phyloP scores from a whole-genome alignment of 805 yeast genomes.

The Candida michaelii region DNA sequence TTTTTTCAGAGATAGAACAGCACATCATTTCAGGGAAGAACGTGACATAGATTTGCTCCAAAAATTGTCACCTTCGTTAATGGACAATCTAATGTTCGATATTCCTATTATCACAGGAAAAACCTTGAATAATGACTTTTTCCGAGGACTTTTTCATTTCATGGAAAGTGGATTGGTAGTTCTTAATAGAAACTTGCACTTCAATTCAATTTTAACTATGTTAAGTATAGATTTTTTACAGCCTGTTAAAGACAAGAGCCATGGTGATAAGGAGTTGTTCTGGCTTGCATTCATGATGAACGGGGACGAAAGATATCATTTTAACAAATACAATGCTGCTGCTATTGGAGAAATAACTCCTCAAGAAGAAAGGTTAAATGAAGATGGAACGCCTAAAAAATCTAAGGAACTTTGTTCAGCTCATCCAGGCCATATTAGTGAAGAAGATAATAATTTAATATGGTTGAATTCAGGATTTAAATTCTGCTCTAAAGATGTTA shows the following conservation, averaged over 20 bases:
- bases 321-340: conserved; percentile 26
- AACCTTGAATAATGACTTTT: conserved; percentile 28
- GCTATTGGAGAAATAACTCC: conserved; percentile 33
- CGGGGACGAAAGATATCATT: conserved; percentile 29
- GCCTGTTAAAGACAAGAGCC: conserved; percentile 22
- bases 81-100: conserved; percentile 33
- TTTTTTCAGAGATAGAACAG: conserved; percentile 32
- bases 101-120: conserved; percentile 33
- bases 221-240: conserved; percentile 27
- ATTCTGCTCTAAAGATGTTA: conserved; percentile 37
- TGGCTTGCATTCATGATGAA: conserved; percentile 29
- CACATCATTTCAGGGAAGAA: conserved; percentile 22
- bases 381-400: conserved; percentile 16
- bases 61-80: conserved; percentile 26
- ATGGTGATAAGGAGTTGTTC: conserved; percentile 33
- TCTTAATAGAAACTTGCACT: conserved; percentile 27
- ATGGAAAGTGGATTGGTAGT: conserved; percentile 35
- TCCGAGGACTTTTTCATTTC: conserved; percentile 40
- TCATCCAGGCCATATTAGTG: conserved; percentile 44
- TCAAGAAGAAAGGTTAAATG: conserved; percentile 20
- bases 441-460: conserved; percentile 29
- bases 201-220: conserved; percentile 25
- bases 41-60: conserved; percentile 24
- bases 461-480: conserved; percentile 47
- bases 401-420: conserved; percentile 38